These are phyloP conservation scores for Alopecurus myosuroides DNA, from an alignment of 176 grass and related monocot genomes.

Conservation along the genomic window DNA sequence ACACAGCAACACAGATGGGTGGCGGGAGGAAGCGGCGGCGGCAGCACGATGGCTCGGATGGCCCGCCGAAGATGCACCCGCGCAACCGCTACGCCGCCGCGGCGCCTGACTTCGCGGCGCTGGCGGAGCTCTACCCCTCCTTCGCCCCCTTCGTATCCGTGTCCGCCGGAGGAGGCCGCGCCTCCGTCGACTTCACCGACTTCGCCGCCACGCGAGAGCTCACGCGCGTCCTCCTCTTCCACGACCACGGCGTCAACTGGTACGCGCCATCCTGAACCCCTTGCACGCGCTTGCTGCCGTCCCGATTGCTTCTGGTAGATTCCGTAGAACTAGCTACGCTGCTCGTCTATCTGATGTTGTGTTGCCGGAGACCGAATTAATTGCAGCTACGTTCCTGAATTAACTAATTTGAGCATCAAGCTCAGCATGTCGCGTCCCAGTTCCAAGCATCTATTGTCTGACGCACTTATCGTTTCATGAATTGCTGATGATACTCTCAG, in stretches of 20 bases:
- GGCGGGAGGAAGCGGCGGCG: constrained; percentile 38
- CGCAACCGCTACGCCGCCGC: constrained; percentile 71
- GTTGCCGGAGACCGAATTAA: background rate
- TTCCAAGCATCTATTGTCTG: background rate
- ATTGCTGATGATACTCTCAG: background rate
- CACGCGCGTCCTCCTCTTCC: constrained; percentile 87
- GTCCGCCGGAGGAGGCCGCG: constrained; percentile 30
- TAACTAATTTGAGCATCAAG: background rate
- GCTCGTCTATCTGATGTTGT: background rate
- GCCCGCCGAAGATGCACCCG: constrained; percentile 55
- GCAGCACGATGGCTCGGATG: constrained; percentile 26
- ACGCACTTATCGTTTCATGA: background rate
- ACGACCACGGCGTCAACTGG: constrained; percentile 87
- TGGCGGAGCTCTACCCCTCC: constrained; percentile 79
- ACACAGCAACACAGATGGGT: background rate
- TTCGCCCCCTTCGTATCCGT: constrained; percentile 62
- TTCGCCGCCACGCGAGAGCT: constrained; percentile 70
- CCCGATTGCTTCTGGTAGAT: background rate
- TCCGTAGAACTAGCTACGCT: background rate
- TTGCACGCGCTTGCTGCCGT: background rate
- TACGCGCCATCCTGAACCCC: constrained; percentile 3
- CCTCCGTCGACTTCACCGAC: constrained; percentile 58
- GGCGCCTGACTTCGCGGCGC: constrained; percentile 70
- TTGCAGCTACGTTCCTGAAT: background rate
- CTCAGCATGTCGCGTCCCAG: background rate